Percentiles rank a stretch among this genome's conserved stretches.
Evolutionary conservation across 257 asterid species (phyloP).

Genomic region (Thymus quinquecostatus): DNA sequence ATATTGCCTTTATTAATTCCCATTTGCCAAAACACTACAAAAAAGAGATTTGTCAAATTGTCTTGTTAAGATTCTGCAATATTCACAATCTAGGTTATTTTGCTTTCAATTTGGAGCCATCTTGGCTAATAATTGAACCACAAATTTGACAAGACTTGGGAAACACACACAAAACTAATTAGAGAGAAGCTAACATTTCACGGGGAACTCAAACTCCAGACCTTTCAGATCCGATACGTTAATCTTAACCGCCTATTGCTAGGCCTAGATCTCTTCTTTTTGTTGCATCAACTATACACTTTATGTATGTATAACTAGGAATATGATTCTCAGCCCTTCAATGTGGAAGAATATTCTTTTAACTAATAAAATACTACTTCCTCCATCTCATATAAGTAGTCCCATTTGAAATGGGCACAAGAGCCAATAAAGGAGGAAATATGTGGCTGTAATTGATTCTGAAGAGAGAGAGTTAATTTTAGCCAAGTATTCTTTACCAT

Average conservation of each 20-base stretch:
- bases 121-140: background rate
- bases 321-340: background rate
- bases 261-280: background rate
- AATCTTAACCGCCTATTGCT: no score
- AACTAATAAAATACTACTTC: background rate
- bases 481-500: no score
- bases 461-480: no score
- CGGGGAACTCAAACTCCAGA: no score
- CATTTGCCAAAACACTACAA: constrained; percentile 23
- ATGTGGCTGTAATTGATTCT: no score
- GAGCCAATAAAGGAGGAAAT: no score
- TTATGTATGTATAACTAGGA: background rate
- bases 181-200: no score
- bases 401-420: no score
- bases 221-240: no score
- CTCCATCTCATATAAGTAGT: no score
- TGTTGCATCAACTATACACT: background rate
- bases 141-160: background rate
- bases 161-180: background rate
- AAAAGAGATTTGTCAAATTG: constrained; percentile 9
- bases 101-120: background rate
- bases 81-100: background rate
- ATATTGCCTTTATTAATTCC: constrained; percentile 5
- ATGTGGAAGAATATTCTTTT: background rate
- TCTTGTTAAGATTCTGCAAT: constrained; percentile 4